A percentile compares a stretch with the other conserved stretches of the same genome.
Conservation (phyloP, 2,329 filamentous ascomycete species). For the Coniochaeta sp. region DNA sequence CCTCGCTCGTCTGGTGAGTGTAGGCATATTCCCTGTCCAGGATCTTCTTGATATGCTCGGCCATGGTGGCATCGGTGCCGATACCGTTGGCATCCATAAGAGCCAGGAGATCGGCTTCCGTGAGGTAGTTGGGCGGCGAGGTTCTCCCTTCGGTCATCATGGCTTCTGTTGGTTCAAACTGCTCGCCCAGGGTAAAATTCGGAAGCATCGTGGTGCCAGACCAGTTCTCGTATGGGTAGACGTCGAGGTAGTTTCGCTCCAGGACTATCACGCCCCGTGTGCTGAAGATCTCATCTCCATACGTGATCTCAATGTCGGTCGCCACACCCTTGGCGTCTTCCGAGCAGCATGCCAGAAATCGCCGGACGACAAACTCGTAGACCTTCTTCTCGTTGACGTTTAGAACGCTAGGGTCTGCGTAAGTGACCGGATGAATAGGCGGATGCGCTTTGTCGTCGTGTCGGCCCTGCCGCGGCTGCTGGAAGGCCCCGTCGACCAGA, state of each 20-base stretch:
- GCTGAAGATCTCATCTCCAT: constrained; percentile 76
- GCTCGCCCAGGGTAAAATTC: constrained; percentile 69
- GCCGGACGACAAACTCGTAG: constrained; percentile 86
- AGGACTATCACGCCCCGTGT: constrained; percentile 79
- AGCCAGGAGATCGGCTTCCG: constrained; percentile 89
- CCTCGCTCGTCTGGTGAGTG: constrained; percentile 17
- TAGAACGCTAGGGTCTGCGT: constrained; percentile 58
- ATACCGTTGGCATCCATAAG: constrained; percentile 99
- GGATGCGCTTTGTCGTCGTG: constrained; percentile 97
- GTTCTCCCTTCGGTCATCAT: constrained; percentile 91
- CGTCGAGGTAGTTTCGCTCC: constrained; percentile 87
- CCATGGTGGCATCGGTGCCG: constrained; percentile 97
- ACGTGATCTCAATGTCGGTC: constrained; percentile 78
- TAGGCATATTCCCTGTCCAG: constrained; percentile 70
- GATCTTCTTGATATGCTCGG: constrained; percentile 95
- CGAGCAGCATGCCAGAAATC: constrained; percentile 92
- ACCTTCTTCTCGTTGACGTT: constrained; percentile 65
- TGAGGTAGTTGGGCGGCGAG: constrained; percentile 74
- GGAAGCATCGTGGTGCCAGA: constrained; percentile 80
- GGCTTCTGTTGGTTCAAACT: constrained; percentile 81
- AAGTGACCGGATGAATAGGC: constrained; percentile 93
- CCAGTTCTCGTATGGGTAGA: constrained; percentile 97
- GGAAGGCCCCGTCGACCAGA: constrained; percentile 69
- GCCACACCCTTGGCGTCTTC: constrained; percentile 84
- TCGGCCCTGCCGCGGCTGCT: constrained; percentile 71